Evolutionary conservation across 2,329 filamentous ascomycete genomes (phyloP).

Genomic region (Cylindrodendrum hubeiense): DNA sequence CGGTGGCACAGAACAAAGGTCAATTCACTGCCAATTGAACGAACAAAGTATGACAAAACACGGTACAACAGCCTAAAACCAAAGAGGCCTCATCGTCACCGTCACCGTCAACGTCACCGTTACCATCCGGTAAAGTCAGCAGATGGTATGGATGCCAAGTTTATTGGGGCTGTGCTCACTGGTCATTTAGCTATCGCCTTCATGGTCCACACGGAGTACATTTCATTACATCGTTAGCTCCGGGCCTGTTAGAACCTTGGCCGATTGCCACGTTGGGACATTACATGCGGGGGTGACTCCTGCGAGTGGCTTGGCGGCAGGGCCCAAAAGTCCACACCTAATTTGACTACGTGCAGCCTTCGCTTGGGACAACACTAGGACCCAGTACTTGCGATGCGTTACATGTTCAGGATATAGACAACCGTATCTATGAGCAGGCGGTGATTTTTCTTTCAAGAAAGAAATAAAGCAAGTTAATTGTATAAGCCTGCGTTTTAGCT

Average conservation of each 20-base stretch:
- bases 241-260: background rate
- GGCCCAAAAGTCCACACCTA: too few relatives aligned
- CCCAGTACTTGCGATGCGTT: too few relatives aligned
- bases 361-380: too few relatives aligned
- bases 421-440: too few relatives aligned
- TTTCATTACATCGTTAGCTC: background rate
- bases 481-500: too few relatives aligned
- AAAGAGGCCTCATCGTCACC: background rate
- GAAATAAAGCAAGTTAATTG: too few relatives aligned
- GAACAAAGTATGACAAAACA: background rate
- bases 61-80: background rate
- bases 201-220: background rate
- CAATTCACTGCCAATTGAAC: background rate
- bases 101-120: background rate
- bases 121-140: constrained; percentile 21
- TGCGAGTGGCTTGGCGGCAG: background rate
- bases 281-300: background rate
- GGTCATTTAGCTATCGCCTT: constrained; percentile 2
- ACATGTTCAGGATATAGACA: too few relatives aligned
- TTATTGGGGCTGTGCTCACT: constrained; percentile 33
- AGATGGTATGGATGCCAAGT: constrained; percentile 10
- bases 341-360: too few relatives aligned
- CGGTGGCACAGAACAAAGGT: background rate
- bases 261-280: background rate
- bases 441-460: too few relatives aligned